Conservation (phyloP, 1,139 yeast species). For the Magnusiomyces tetraspermus region DNA sequence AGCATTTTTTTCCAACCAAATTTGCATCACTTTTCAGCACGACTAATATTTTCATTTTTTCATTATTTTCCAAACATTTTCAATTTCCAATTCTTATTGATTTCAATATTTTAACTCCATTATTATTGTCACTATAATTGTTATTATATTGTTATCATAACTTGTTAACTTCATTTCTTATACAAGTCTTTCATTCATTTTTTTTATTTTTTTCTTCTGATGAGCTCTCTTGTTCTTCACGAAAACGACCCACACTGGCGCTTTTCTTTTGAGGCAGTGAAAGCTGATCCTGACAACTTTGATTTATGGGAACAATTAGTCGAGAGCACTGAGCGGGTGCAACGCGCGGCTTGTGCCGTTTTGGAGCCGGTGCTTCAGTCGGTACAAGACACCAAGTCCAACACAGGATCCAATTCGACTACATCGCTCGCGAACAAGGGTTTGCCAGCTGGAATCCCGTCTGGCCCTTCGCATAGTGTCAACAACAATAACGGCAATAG, state of each 20-base stretch:
- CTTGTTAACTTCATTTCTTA: no score
- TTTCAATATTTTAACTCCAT: no score
- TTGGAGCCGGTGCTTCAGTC: background rate
- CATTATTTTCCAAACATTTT: no score
- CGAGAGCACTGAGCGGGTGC: slow-evolving; percentile 29
- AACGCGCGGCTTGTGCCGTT: slow-evolving; percentile 14
- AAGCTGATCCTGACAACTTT: slow-evolving; percentile 37
- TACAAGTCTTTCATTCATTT: no score
- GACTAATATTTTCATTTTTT: no score
- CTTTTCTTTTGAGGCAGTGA: slow-evolving; percentile 19
- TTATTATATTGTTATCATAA: no score
- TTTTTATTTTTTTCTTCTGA: no score
- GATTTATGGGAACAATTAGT: slow-evolving; percentile 44
- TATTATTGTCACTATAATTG: no score
- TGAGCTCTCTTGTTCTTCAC: background rate
- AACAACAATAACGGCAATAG: background rate
- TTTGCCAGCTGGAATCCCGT: background rate
- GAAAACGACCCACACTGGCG: slow-evolving; percentile 18
- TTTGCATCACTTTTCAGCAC: no score
- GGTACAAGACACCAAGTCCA: background rate
- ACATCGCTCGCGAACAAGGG: background rate
- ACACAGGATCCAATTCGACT: background rate
- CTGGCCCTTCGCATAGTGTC: background rate
- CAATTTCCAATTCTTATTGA: no score
- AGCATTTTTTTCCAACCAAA: no score